These are phyloP conservation scores for Achaetomium macrosporum DNA, from an alignment of 2,329 filamentous ascomycete species.

Conservation along the genomic window DNA sequence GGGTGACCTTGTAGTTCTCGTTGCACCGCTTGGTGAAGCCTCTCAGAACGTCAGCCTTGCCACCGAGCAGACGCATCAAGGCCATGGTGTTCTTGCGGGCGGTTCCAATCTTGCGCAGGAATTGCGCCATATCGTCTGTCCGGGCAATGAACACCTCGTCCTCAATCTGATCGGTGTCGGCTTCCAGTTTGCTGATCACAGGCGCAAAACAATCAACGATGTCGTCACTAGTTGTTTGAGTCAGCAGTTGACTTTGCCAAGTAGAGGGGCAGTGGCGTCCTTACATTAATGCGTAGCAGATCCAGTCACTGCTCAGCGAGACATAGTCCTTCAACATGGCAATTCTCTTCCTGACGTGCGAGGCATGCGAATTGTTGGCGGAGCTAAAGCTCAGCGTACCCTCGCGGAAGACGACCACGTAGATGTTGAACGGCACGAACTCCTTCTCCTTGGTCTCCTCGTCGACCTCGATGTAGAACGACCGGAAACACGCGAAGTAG, in stretches of 20 bases:
- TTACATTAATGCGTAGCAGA: constrained; percentile 96
- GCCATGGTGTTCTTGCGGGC: constrained; percentile 94
- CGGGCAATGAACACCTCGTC: constrained; percentile 92
- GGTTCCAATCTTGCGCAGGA: constrained; percentile 81
- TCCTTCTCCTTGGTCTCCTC: constrained; percentile 75
- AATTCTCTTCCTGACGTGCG: constrained; percentile 86
- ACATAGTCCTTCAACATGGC: constrained; percentile 91
- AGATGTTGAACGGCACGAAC: constrained; percentile 92
- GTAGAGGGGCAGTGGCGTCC: constrained; percentile 27
- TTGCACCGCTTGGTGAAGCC: constrained; percentile 99
- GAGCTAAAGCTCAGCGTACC: constrained; percentile 95
- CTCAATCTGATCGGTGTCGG: constrained; percentile 87
- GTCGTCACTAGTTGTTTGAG: constrained; percentile 60
- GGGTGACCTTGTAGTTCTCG: constrained; percentile 91
- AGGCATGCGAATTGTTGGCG: constrained; percentile 76
- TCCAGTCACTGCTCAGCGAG: constrained; percentile 92
- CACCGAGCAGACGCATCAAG: constrained; percentile 84
- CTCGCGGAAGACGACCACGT: constrained; percentile 93
- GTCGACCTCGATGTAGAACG: constrained; percentile 68
- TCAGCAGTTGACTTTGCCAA: constrained; percentile 23
- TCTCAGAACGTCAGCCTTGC: constrained; percentile 96
- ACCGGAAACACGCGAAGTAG: constrained; percentile 97
- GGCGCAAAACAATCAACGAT: constrained; percentile 96
- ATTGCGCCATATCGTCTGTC: constrained; percentile 79
- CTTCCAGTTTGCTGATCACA: constrained; percentile 78